phyloP scores from a whole-genome alignment of 2,329 filamentous ascomycete genomes.

The Monosporascus ibericus region DNA sequence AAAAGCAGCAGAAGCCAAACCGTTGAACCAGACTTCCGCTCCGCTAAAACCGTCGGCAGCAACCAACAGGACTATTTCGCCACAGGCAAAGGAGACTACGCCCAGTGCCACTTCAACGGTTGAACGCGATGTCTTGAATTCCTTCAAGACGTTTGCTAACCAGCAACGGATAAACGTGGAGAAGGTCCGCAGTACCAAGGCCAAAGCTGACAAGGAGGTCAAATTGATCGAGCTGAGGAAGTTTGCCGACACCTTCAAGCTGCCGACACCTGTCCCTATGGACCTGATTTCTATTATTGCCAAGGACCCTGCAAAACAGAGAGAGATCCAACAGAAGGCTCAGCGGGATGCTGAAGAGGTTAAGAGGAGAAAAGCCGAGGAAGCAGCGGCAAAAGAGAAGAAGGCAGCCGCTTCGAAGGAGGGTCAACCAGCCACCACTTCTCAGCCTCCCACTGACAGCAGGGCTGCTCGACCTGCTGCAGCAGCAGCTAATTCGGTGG shows the following conservation, averaged over 20 bases:
- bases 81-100: conserved; percentile 32
- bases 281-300: conserved; percentile 93
- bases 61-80: conserved; percentile 35
- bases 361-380: conserved; percentile 38
- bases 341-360: conserved; percentile 66
- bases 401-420: conserved; percentile 43
- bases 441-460: conserved; percentile 16
- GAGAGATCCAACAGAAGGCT: conserved; percentile 85
- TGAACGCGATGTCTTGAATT: conserved; percentile 54
- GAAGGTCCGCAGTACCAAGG: conserved; percentile 51
- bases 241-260: conserved; percentile 90
- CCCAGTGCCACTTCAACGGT: conserved; percentile 56
- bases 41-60: conserved; percentile 29
- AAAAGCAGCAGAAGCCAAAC: conserved; percentile 20
- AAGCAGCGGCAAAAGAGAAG: conserved; percentile 44
- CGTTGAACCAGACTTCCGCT: conserved; percentile 16
- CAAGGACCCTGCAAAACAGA: conserved; percentile 92
- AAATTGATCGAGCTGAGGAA: conserved; percentile 93
- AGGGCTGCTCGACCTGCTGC: conserved; percentile 27
- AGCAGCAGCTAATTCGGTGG: conserved; percentile 11
- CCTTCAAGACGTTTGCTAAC: conserved; percentile 59
- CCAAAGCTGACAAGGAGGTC: conserved; percentile 74
- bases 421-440: conserved; percentile 29
- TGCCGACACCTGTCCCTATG: conserved; percentile 83
- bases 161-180: conserved; percentile 50